A percentile compares a stretch with the other conserved stretches of the same genome.
Evolutionary conservation across 345 rosid genomes (phyloP).

Genomic region (Turnera subulata): DNA sequence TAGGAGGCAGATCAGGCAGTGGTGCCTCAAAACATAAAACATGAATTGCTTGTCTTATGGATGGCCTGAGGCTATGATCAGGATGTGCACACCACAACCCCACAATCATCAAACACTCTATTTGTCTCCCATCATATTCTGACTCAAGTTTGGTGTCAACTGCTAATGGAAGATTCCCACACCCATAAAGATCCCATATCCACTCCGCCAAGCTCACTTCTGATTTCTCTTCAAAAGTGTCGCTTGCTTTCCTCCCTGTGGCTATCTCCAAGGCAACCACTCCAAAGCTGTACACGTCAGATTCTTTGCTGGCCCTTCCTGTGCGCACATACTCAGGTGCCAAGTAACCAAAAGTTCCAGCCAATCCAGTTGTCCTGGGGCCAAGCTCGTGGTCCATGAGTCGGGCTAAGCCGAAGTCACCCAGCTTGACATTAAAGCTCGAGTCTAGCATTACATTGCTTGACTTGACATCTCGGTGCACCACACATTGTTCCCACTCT

Average conservation of each 20-base stretch:
- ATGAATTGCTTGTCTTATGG: conserved; percentile 20
- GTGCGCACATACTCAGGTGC: conserved; percentile 51
- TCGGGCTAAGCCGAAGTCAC: conserved; percentile 61
- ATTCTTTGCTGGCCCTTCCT: conserved; percentile 40
- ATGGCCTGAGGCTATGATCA: conserved; percentile 20
- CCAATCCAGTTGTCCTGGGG: conserved; percentile 41
- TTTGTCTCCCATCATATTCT: conserved; percentile 34
- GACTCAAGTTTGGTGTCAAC: conserved; percentile 22
- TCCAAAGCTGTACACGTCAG: conserved; percentile 17
- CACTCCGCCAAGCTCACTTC: conserved; percentile 35
- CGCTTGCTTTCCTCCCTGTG: conserved; percentile 26
- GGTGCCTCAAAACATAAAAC: conserved; percentile 11
- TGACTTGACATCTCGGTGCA: conserved; percentile 59
- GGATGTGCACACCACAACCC: conserved; percentile 27
- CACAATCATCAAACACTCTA: conserved; percentile 33
- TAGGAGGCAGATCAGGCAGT: conserved; percentile 6
- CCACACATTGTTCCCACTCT: conserved; percentile 62
- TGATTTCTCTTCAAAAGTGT: conserved; percentile 13
- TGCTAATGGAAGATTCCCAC: conserved; percentile 7
- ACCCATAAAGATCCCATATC: conserved; percentile 40
- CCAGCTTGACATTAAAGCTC: conserved; percentile 50
- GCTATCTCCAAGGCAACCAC: conserved; percentile 16
- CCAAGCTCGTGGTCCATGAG: conserved; percentile 14
- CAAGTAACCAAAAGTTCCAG: conserved; percentile 50
- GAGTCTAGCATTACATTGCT: conserved; percentile 65